Base-by-base conservation (phyloP, 345 rosid species). In the Crucihimalaya himalaica region DNA sequence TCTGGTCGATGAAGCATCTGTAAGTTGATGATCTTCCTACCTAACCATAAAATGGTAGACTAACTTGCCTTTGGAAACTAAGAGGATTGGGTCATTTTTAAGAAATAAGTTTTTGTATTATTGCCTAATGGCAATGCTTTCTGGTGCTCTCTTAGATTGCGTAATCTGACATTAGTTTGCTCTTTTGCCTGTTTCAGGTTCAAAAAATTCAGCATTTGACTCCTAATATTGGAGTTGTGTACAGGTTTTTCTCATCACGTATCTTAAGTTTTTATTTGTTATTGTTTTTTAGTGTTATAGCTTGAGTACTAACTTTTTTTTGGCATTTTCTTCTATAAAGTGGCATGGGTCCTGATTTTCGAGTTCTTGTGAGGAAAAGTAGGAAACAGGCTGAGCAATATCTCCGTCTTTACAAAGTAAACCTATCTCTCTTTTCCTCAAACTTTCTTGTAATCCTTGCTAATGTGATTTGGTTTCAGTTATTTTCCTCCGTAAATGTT, bases 311-410 rank as follows among this genome's bases (percentile, higher is more conserved):
- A 60, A 68, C 32, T 2, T 27, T 16, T 69, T 20, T 63, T 34
- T 34, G 6, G 32, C 14, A 9, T 70, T 65, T 65, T 0, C 63
- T 67, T 32, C 18, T 13, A 27, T 82, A 76, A 85, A 93, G 98
- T 85, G 96, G 98, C 50, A 93, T 93, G 96, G 98, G 98, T 62
- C 97, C 97, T 66, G 98, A 91, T 81, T 93, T 91, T 55, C 84
- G 96, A 78, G 98, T 93, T 72, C 81, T 93, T 68, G 98, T 93
- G 73, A 85, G 94, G 74, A 93, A 93, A 81, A 93, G 98, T 69
- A 84, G 96, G 90, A 90, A 93, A 77, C 97, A 89, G 75, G 94
- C 97, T 8, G 97, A 88, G 72, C 96, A 92, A 68, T 92, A 92
- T 77, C 91, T 88, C 70, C 78, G 86, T 9, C 71, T 92, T 60